Conservation (phyloP, 768 basidiomycete genomes). For the Auricularia sp. region DNA sequence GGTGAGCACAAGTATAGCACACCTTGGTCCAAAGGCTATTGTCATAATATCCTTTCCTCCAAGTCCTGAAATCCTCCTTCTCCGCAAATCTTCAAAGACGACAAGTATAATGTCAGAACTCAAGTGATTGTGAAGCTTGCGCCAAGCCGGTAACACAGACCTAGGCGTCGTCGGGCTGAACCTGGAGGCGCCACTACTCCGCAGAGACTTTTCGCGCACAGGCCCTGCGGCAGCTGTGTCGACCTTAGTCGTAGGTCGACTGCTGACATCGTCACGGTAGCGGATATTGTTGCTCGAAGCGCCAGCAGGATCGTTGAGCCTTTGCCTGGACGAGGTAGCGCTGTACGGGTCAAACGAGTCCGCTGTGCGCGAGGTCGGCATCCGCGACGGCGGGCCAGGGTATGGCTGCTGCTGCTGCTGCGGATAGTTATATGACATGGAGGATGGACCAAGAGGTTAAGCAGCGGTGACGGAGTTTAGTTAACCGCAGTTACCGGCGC, state of each 20-base stretch:
- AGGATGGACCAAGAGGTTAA: not conserved
- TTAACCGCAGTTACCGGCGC: no score
- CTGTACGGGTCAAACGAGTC: constrained; percentile 1
- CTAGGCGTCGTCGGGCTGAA: not conserved
- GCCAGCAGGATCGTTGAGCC: not conserved
- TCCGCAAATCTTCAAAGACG: not conserved
- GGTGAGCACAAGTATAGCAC: not conserved
- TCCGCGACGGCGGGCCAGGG: not conserved
- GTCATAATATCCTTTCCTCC: not conserved
- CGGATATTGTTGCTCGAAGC: not conserved
- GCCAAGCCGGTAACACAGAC: not conserved
- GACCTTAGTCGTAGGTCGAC: not conserved
- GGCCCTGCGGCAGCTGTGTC: not conserved
- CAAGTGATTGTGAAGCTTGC: not conserved
- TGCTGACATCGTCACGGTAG: not conserved
- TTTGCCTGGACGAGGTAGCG: not conserved
- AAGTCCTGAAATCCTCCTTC: not conserved
- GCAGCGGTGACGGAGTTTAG: not conserved
- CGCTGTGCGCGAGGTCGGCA: not conserved
- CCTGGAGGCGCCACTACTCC: not conserved
- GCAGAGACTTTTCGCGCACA: not conserved
- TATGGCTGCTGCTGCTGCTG: not conserved
- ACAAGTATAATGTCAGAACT: not conserved
- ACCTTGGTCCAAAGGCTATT: not conserved
- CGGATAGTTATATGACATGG: not conserved